A percentile compares a stretch with the other conserved stretches of the same genome.
Conservation (phyloP, 192 early-diverging fungal species). For the Funneliformis mosseae region DNA sequence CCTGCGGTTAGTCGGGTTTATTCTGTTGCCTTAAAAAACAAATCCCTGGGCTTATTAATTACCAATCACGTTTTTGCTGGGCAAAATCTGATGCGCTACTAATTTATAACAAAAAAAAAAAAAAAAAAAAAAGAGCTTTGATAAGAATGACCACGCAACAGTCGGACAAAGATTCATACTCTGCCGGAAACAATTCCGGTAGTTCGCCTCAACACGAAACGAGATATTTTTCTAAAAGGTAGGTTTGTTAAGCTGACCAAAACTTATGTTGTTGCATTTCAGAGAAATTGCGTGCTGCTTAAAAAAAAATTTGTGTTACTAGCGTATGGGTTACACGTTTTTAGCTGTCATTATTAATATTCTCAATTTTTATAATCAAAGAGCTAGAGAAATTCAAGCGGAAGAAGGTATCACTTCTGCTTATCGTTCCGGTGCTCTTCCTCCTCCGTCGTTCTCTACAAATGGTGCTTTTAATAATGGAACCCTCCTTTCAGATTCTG, state of each 20-base stretch:
- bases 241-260: background rate
- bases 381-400: constrained; percentile 39
- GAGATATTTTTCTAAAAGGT: constrained; percentile 36
- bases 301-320: background rate
- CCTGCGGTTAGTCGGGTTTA: constrained; percentile 6
- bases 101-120: background rate
- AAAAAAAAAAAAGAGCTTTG: background rate
- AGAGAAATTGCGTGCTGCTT: background rate
- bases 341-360: background rate
- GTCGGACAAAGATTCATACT: constrained; percentile 28
- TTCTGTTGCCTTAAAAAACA: constrained; percentile 5
- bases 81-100: constrained; percentile 26
- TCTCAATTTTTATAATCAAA: background rate
- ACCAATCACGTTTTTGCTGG: constrained; percentile 31
- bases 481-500: constrained; percentile 27
- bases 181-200: constrained; percentile 1
- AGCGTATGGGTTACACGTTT: background rate
- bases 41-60: background rate
- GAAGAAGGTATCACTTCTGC: constrained; percentile 38
- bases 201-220: constrained; percentile 31
- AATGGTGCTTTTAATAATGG: constrained; percentile 27
- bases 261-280: no score
- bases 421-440: constrained; percentile 29
- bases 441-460: constrained; percentile 29
- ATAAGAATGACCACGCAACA: constrained; percentile 29